Evolutionary conservation across 345 rosid species (phyloP), one percentile per base, ranked within the genome.

Genomic region (Fremontodendron californicum): DNA sequence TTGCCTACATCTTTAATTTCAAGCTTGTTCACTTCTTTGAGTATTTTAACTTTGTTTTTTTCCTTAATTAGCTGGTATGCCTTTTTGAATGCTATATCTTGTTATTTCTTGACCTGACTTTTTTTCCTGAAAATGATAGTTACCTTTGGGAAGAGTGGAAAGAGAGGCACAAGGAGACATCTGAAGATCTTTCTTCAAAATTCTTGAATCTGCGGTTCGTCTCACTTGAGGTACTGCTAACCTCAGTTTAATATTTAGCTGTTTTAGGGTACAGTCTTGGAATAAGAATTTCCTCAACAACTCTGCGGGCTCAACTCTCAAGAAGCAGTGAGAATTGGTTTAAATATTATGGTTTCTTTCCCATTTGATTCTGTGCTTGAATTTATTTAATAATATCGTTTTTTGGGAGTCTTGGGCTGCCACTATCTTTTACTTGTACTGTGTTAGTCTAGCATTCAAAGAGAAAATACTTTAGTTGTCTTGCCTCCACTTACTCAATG

Each of bases 131-230:
- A 67, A 80, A 55, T 71, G 45, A 70, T 88, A 96, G 99, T 78
- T 96, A 96, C 82, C 79, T 96, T 68, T 87, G 92, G 87, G 97
- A 96, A 84, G 99, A 96, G 76, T 96, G 98, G 97, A 94, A 90
- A 82, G 91, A 84, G 84, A 92, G 97, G 86, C 88, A 92, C 63
- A 90, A 85, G 78, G 93, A 88, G 39, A 40, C 86, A 73, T 82
- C 89, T 5, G 95, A 91, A 80, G 92, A 90, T 43, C 77, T 87
- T 27, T 87, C 94, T 80, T 84, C 90, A 48, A 91, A 85, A 80
- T 90, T 96, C 90, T 82, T 90, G 90, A 89, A 90, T 80, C 77
- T 96, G 91, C 90, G 98, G 55, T 96, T 96, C 84, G 91, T 96
- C 76, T 80, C 93, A 49, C 97, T 96, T 75, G 97, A 96, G 97